A percentile compares a stretch with the other conserved stretches of the same genome.
Conservation (phyloP, 805 yeast genomes). For the Starmerella lactis-condensi region DNA sequence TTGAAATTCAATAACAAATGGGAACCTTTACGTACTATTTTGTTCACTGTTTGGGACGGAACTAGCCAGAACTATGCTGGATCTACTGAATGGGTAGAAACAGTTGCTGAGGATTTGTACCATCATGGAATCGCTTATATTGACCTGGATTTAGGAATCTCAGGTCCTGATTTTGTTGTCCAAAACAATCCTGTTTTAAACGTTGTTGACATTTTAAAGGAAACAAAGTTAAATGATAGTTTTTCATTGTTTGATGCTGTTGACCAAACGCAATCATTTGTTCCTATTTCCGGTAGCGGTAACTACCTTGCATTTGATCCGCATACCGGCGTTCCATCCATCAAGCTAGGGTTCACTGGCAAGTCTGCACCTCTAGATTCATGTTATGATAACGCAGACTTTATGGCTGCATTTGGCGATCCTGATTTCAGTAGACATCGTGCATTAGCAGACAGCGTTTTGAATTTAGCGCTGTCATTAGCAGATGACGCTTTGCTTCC, state of each 20-base stretch:
- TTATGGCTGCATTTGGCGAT: conserved; percentile 36
- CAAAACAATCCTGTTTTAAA: conserved; percentile 41
- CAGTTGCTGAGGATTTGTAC: conserved; percentile 32
- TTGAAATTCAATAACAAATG: conserved; percentile 50
- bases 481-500: conserved; percentile 66
- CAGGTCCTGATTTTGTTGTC: conserved; percentile 33
- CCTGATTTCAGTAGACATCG: conserved; percentile 37
- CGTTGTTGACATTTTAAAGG: conserved; percentile 31
- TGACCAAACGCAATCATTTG: conserved; percentile 1
- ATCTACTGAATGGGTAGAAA: conserved; percentile 56
- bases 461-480: conserved; percentile 37
- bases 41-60: conserved; percentile 73
- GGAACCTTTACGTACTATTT: conserved; percentile 67
- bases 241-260: conserved; percentile 5
- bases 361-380: conserved; percentile 32
- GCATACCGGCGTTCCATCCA: conserved; percentile 47
- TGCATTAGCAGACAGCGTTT: conserved; percentile 37
- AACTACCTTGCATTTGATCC: conserved; percentile 53
- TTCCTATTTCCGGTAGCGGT: conserved; percentile 23
- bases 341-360: conserved; percentile 38
- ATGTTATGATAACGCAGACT: conserved; percentile 46
- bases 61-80: conserved; percentile 69
- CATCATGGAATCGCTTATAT: conserved; percentile 51
- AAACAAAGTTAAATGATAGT: conserved; percentile 22
- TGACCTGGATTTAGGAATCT: conserved; percentile 47